Conservation (phyloP, 768 basidiomycete species). For the Hypholoma fasciculare region DNA sequence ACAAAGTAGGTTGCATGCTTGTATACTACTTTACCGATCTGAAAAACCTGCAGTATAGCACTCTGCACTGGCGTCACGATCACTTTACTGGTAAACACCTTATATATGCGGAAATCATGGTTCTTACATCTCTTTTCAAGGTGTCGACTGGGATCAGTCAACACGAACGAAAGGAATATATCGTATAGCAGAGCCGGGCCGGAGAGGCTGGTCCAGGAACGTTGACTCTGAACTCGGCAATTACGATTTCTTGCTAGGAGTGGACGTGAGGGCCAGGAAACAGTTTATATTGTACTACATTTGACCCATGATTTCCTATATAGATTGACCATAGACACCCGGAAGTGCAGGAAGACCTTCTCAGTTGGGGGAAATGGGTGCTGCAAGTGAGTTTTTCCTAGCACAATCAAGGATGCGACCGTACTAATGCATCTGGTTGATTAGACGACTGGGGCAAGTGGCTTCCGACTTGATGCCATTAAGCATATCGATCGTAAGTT, state of each 20-base stretch:
- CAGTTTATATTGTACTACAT: not conserved
- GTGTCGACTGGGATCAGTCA: constrained; percentile 82
- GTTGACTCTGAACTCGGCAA: constrained; percentile 88
- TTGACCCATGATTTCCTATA: constrained; percentile 6
- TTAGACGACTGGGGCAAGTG: constrained; percentile 67
- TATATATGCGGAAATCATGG: not conserved
- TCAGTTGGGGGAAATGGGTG: constrained; percentile 80
- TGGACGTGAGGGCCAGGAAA: constrained; percentile 47
- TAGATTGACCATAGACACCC: constrained; percentile 89
- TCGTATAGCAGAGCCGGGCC: constrained; percentile 64
- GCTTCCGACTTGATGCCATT: constrained; percentile 88
- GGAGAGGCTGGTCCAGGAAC: constrained; percentile 78
- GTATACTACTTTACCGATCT: not conserved
- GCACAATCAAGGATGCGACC: not conserved
- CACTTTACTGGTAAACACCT: constrained; percentile 69
- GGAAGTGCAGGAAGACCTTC: constrained; percentile 72
- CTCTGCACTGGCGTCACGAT: constrained; percentile 69
- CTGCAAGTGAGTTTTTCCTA: constrained; percentile 36
- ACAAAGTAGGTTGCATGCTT: constrained; percentile 47
- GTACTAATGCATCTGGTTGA: not conserved
- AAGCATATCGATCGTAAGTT: constrained; percentile 84
- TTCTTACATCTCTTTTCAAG: constrained; percentile 30
- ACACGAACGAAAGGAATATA: constrained; percentile 66
- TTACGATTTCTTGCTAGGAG: constrained; percentile 81
- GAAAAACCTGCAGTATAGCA: constrained; percentile 58